Conservation (phyloP, 805 yeast genomes). For the Pichia gijzeniarum region DNA sequence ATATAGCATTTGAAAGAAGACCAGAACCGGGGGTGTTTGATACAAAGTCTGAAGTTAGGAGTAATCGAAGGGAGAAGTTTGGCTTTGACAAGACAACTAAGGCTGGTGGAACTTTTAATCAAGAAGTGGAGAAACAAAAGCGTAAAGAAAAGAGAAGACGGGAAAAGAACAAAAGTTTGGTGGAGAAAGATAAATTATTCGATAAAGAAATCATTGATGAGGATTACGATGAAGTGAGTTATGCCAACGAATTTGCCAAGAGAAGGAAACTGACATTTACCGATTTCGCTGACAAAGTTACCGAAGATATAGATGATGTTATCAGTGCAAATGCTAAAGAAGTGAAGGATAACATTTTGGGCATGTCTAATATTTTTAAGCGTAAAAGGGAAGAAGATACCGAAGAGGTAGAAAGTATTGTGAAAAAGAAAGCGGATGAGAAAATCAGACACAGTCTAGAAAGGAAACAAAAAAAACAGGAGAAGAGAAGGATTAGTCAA, state of each 20-base stretch:
- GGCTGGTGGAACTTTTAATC: conserved; percentile 38
- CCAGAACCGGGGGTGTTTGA: conserved; percentile 69
- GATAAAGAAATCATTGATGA: background rate
- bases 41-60: conserved; percentile 46
- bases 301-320: conserved; percentile 5
- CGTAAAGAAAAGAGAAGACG: conserved; percentile 13
- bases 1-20: conserved; percentile 68
- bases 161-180: conserved; percentile 8
- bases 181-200: background rate
- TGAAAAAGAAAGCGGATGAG: background rate
- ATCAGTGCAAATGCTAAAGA: conserved; percentile 8
- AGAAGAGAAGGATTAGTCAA: conserved; percentile 2
- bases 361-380: conserved; percentile 13
- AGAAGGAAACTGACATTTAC: conserved; percentile 10
- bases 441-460: background rate
- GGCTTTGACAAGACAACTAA: conserved; percentile 41
- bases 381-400: conserved; percentile 1
- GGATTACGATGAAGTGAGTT: background rate
- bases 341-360: conserved; percentile 1
- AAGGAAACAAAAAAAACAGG: conserved; percentile 2
- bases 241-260: conserved; percentile 8
- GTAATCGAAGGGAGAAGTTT: conserved; percentile 21
- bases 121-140: conserved; percentile 30
- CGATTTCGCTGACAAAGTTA: background rate
- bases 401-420: background rate